A percentile compares a stretch with the other conserved stretches of the same genome.
phyloP scores from a whole-genome alignment of 768 basidiomycete genomes.

The Trametes villosa region DNA sequence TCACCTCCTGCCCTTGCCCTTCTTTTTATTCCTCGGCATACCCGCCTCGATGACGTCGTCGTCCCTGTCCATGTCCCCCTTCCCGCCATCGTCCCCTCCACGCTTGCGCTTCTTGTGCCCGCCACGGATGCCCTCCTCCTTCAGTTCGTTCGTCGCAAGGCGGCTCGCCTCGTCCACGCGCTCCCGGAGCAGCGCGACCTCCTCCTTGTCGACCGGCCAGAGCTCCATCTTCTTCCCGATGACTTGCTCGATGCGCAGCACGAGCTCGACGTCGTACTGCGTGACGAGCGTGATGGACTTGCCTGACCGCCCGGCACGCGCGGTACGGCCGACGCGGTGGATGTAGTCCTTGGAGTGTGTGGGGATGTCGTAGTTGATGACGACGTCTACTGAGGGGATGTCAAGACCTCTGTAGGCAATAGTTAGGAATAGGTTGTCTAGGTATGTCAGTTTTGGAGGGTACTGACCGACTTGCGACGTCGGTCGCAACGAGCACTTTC shows the following conservation, averaged over 20 bases:
- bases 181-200: slow-evolving; percentile 84
- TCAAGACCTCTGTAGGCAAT: slow-evolving; percentile 74
- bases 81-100: slow-evolving; percentile 50
- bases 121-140: slow-evolving; percentile 67
- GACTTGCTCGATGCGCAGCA: slow-evolving; percentile 93
- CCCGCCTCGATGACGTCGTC: slow-evolving; percentile 94
- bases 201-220: slow-evolving; percentile 87
- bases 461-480: slow-evolving; percentile 87
- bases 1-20: slow-evolving; percentile 48
- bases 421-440: background rate
- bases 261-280: slow-evolving; percentile 96
- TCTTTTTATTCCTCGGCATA: slow-evolving; percentile 68
- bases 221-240: slow-evolving; percentile 91
- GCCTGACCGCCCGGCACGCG: slow-evolving; percentile 95
- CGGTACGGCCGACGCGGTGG: slow-evolving; percentile 96
- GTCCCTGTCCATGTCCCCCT: slow-evolving; percentile 86
- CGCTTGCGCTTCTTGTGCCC: slow-evolving; percentile 53
- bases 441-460: background rate
- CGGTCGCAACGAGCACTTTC: slow-evolving; percentile 91
- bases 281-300: slow-evolving; percentile 98
- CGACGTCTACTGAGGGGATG: slow-evolving; percentile 93
- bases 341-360: slow-evolving; percentile 99
- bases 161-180: slow-evolving; percentile 86
- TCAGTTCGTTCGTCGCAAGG: slow-evolving; percentile 78
- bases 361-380: slow-evolving; percentile 98